Percentiles rank a stretch among this genome's conserved stretches.
phyloP scores from a whole-genome alignment of 345 rosid genomes.

The Hibiscus trionum region DNA sequence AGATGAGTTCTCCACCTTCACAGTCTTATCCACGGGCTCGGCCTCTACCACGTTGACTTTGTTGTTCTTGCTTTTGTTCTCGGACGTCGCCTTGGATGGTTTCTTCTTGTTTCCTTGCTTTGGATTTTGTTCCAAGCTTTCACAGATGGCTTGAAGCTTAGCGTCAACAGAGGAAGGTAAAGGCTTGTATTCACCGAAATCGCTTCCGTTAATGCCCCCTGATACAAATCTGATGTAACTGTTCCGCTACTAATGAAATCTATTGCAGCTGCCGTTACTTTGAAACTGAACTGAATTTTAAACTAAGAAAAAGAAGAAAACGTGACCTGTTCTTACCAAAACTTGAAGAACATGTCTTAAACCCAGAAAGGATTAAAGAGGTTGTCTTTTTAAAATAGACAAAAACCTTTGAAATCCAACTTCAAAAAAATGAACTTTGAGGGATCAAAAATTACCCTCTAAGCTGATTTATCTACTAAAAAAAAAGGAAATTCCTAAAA shows the following conservation, averaged over 20 bases:
- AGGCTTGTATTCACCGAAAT: no score
- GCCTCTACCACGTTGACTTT: no score
- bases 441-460: conserved; percentile 69
- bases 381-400: conserved; percentile 59
- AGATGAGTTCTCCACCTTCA: no score
- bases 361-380: no score
- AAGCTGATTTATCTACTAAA: conserved; percentile 25
- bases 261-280: conserved; percentile 51
- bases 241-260: conserved; percentile 44
- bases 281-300: neutral
- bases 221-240: conserved; percentile 32
- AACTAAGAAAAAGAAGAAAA: neutral
- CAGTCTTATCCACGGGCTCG: no score
- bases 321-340: conserved; percentile 40
- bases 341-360: conserved; percentile 30
- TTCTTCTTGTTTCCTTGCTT: no score
- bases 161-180: no score
- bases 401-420: conserved; percentile 42
- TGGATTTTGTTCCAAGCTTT: no score
- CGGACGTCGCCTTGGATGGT: no score
- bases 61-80: no score
- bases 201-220: conserved; percentile 90
- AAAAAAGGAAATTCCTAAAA: neutral
- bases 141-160: no score
- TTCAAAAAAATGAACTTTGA: conserved; percentile 22